Evolutionary conservation across 1,284 basidiomycete genomes (phyloP).

Genomic region (Ceratobasidium sp.): DNA sequence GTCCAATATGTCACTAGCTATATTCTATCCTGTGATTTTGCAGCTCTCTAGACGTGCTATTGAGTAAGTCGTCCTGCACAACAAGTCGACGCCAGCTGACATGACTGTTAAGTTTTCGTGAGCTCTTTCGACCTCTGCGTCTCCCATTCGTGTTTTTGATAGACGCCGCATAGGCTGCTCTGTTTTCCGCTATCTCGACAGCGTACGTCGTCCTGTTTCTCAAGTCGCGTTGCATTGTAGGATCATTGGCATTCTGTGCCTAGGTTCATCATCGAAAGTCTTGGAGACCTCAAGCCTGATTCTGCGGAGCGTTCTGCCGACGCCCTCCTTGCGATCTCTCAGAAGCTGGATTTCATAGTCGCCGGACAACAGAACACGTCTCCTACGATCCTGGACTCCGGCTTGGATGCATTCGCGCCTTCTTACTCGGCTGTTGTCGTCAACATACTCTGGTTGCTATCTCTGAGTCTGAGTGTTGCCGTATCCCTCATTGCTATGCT

Average conservation of each 20-base stretch:
- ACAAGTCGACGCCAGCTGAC: background rate
- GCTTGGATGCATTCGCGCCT: background rate
- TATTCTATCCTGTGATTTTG: background rate
- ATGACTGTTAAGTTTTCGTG: background rate
- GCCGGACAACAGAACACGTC: background rate
- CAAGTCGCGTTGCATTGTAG: no score
- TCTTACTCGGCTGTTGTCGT: background rate
- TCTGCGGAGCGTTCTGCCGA: background rate
- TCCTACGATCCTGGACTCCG: background rate
- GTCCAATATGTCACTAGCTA: background rate
- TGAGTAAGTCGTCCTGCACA: background rate
- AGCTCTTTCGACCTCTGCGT: background rate
- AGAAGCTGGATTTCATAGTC: background rate
- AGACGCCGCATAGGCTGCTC: background rate
- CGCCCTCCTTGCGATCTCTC: conserved; percentile 4
- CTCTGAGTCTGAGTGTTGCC: conserved; percentile 4
- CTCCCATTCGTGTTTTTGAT: background rate
- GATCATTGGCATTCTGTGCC: background rate
- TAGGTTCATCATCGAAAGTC: conserved; percentile 20
- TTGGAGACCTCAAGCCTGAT: conserved; percentile 6
- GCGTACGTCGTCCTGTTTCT: background rate
- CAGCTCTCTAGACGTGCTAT: conserved; percentile 9
- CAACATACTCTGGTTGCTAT: conserved; percentile 10
- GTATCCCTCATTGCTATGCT: conserved; percentile 20
- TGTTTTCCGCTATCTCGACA: background rate